phyloP scores from a whole-genome alignment of 805 yeast genomes.

The Wickerhamomyces strasburgensis region DNA sequence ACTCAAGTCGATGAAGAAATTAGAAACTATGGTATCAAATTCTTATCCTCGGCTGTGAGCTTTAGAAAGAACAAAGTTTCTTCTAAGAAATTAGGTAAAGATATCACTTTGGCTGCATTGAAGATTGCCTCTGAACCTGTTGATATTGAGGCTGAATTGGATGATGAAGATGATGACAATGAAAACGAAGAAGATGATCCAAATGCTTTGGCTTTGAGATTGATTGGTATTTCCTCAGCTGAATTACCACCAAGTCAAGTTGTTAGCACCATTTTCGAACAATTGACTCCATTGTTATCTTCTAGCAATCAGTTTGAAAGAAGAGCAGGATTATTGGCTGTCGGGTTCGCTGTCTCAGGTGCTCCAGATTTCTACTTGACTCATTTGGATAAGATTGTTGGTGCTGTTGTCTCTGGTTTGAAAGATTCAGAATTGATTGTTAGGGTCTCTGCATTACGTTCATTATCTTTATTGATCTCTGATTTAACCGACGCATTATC shows the following conservation, averaged over 20 bases:
- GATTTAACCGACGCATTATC: slow-evolving; percentile 85
- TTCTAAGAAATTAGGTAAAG: slow-evolving; percentile 79
- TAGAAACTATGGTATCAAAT: slow-evolving; percentile 79
- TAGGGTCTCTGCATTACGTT: slow-evolving; percentile 78
- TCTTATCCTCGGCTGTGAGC: slow-evolving; percentile 71
- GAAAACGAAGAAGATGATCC: slow-evolving; percentile 91
- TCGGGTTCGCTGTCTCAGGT: slow-evolving; percentile 83
- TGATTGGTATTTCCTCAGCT: slow-evolving; percentile 70
- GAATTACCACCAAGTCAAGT: slow-evolving; percentile 93
- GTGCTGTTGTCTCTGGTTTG: slow-evolving; percentile 69
- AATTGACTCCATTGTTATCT: slow-evolving; percentile 50
- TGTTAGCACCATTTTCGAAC: slow-evolving; percentile 70
- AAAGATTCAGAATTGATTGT: slow-evolving; percentile 72
- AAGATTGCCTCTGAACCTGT: slow-evolving; percentile 78
- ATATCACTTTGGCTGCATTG: slow-evolving; percentile 66
- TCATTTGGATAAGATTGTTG: slow-evolving; percentile 69
- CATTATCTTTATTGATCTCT: slow-evolving; percentile 70
- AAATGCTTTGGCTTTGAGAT: slow-evolving; percentile 68
- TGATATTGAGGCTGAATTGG: slow-evolving; percentile 69
- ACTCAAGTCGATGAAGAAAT: slow-evolving; percentile 68
- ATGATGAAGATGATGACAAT: slow-evolving; percentile 81
- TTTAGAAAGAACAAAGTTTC: slow-evolving; percentile 78
- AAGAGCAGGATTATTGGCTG: slow-evolving; percentile 79
- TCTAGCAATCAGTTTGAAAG: slow-evolving; percentile 71
- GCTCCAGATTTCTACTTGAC: slow-evolving; percentile 88